Evolutionary conservation across 192 early-diverging fungal species (phyloP).

Genomic region (Coemansia sp.): DNA sequence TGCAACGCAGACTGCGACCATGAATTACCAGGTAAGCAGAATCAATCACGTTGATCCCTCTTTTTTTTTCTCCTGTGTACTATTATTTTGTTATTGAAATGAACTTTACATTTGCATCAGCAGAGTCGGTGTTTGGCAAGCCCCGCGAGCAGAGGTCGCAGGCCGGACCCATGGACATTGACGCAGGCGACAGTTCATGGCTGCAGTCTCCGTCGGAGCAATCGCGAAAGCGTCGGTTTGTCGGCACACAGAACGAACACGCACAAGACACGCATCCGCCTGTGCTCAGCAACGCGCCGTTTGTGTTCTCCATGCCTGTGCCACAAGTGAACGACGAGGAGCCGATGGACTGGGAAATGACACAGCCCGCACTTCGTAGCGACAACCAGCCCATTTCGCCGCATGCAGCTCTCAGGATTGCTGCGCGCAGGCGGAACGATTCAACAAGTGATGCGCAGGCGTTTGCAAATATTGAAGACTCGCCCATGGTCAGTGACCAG

Average conservation of each 20-base stretch:
- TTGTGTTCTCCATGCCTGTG: slow-evolving; percentile 40
- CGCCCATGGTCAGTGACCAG: slow-evolving; percentile 19
- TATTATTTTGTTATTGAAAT: slow-evolving; percentile 12
- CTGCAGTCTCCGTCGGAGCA: slow-evolving; percentile 25
- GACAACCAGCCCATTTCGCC: slow-evolving; percentile 39
- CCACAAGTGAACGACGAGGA: slow-evolving; percentile 8
- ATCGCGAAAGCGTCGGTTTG: slow-evolving; percentile 27
- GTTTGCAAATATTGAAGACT: slow-evolving; percentile 7
- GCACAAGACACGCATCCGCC: background rate
- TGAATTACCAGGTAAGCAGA: slow-evolving; percentile 4
- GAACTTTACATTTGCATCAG: slow-evolving; percentile 36
- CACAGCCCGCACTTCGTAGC: background rate
- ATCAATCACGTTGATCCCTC: too few species aligned
- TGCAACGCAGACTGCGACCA: background rate
- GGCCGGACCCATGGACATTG: slow-evolving; percentile 50
- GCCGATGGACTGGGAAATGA: slow-evolving; percentile 19
- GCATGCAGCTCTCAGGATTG: slow-evolving; percentile 24
- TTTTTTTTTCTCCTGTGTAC: background rate
- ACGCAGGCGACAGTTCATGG: slow-evolving; percentile 44
- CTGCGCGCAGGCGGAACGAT: slow-evolving; percentile 5
- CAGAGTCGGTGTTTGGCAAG: slow-evolving; percentile 23
- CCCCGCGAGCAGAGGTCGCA: slow-evolving; percentile 10
- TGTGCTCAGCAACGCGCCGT: slow-evolving; percentile 32
- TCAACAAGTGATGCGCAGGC: background rate
- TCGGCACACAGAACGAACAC: background rate